Base-by-base conservation (phyloP, 202 grass and related monocot species). In the Setaria viridis region DNA sequence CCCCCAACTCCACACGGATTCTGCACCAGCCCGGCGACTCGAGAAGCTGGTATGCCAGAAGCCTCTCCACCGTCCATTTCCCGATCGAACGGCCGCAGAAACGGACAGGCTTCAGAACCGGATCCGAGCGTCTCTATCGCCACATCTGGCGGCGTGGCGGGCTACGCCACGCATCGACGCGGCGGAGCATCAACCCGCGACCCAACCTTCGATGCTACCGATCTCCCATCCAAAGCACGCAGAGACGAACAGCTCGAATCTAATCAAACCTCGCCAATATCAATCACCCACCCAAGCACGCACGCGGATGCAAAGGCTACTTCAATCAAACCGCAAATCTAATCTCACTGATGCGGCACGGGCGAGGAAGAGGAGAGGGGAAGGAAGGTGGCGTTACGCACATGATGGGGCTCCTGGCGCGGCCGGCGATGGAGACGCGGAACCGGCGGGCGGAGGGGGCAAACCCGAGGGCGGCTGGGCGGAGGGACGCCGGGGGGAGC, bases 331-430 rank as follows among this genome's bases (percentile, higher is more conserved):
- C 33, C 42, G 2, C 46, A 46, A 88, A 70, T 82, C 72, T 34
- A 54, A 50, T 78, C 12, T 7, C 4, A 0, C 56, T 0, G 45
- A 46, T 1, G 33, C 20, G 15, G 16, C 2, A n/a, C 63, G 12
- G 5, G 43, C 3, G 65, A 7, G 0, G 3, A 20, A 4, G 15
- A 1, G 6, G 13, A 4, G 1, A 41, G 4, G 4, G 46, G 48
- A 9, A 48, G 17, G 13, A 14, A 19, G 54, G 2, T 1, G n/a
- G 29, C 14, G 15, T 6, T 49, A 54, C 89, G 74, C 30, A 91
- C 85, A 88, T 72, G 85, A 91, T 9, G 76, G 85, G 85, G 85
- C 81, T 85, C 81, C 89, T 91, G 89, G 89, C 62, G 63, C 85
- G 89, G 76, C 62, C 85, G 76, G 85, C 54, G 85, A 91, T 1